Conservation (phyloP, 2,329 filamentous ascomycete species). For the Keithomyces neogunnii region DNA sequence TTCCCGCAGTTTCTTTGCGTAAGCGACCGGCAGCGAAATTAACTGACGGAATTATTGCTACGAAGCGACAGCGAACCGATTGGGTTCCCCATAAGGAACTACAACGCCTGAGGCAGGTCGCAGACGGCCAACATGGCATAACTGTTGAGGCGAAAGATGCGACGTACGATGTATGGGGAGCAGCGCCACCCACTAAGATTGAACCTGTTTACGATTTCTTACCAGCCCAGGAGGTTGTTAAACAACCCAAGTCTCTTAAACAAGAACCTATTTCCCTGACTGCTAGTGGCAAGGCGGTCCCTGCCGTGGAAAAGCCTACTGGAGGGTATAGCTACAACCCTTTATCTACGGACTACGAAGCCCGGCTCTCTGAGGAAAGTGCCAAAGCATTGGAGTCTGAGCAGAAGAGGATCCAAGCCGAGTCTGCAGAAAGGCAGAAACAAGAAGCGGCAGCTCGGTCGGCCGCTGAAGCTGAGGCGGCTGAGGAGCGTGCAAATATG, state of each 20-base stretch:
- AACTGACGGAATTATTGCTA: constrained; percentile 62
- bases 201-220: constrained; percentile 46
- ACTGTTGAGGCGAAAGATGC: constrained; percentile 50
- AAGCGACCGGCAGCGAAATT: constrained; percentile 68
- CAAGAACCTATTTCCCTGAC: constrained; percentile 72
- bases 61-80: constrained; percentile 68
- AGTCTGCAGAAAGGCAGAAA: constrained; percentile 57
- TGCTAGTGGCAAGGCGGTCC: constrained; percentile 71
- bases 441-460: constrained; percentile 61
- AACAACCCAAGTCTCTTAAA: constrained; percentile 67
- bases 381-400: constrained; percentile 74
- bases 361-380: constrained; percentile 64
- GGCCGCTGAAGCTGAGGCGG: constrained; percentile 66
- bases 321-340: constrained; percentile 93
- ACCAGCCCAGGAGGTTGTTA: constrained; percentile 54
- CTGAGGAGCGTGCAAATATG: constrained; percentile 55
- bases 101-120: constrained; percentile 66
- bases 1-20: constrained; percentile 68
- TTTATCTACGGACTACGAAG: constrained; percentile 75
- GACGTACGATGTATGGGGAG: constrained; percentile 72
- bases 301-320: constrained; percentile 69
- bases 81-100: constrained; percentile 84
- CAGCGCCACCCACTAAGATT: constrained; percentile 31
- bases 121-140: constrained; percentile 58
- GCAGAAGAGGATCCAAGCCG: constrained; percentile 59